Percentiles rank a stretch among this genome's conserved stretches.
These are phyloP conservation scores for Raffaelea ambrosiae DNA, from an alignment of 2,329 filamentous ascomycete species.

Conservation along the genomic window DNA sequence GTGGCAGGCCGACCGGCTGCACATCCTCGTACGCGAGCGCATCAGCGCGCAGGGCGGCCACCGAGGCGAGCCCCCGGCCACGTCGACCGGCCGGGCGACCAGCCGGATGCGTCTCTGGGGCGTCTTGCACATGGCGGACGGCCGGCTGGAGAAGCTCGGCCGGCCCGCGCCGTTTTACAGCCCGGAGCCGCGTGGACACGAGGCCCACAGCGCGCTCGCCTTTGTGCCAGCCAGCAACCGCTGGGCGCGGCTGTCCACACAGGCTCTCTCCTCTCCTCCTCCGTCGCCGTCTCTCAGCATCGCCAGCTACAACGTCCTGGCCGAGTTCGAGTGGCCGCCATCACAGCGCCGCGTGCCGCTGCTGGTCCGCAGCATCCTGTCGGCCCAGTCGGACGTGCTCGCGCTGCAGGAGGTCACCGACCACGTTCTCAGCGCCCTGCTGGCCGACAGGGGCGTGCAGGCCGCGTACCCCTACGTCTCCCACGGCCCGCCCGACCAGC, in stretches of 20 bases:
- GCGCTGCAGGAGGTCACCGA: slow-evolving; percentile 58
- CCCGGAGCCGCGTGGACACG: too few relatives aligned
- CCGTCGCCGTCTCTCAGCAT: slow-evolving; percentile 19
- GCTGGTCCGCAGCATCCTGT: slow-evolving; percentile 35
- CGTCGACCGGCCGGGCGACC: slow-evolving; percentile 18
- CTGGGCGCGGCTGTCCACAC: background rate
- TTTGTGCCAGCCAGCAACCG: slow-evolving; percentile 2
- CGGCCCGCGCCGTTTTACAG: slow-evolving; percentile 16
- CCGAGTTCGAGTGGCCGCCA: slow-evolving; percentile 40
- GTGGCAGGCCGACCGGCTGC: slow-evolving; percentile 40
- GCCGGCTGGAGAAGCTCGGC: slow-evolving; percentile 15
- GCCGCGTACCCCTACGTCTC: slow-evolving; percentile 46
- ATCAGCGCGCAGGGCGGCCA: background rate
- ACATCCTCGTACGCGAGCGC: slow-evolving; percentile 43
- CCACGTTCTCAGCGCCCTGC: slow-evolving; percentile 48
- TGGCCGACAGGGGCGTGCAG: slow-evolving; percentile 35
- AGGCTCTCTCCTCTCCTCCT: background rate
- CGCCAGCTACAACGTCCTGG: slow-evolving; percentile 45
- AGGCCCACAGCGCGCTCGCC: slow-evolving; percentile 2
- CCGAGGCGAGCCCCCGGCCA: slow-evolving; percentile 8
- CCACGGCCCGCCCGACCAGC: slow-evolving; percentile 45
- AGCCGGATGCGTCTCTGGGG: slow-evolving; percentile 51
- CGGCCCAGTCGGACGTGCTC: slow-evolving; percentile 35
- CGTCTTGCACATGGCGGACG: slow-evolving; percentile 27
- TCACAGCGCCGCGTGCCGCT: slow-evolving; percentile 30